Conservation (phyloP, 768 basidiomycete species). For the Multifurca ochricompacta region DNA sequence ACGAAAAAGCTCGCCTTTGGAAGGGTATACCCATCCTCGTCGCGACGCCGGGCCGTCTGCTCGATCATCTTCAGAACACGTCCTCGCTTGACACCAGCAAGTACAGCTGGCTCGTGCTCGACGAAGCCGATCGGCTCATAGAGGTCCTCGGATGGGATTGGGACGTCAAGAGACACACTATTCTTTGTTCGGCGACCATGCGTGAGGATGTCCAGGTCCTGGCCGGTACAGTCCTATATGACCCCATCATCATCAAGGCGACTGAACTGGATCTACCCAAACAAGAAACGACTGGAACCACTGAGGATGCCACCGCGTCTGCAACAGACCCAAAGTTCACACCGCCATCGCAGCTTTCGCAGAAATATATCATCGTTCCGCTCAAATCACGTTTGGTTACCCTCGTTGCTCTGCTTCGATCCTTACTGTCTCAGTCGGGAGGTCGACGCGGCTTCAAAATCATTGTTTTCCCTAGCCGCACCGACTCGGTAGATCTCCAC, state of each 20-base stretch:
- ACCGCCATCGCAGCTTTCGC: constrained; percentile 86
- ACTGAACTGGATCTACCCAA: constrained; percentile 38
- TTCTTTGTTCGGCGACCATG: constrained; percentile 96
- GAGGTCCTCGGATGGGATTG: constrained; percentile 87
- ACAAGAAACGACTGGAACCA: constrained; percentile 25
- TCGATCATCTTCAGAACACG: constrained; percentile 96
- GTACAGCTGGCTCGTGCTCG: constrained; percentile 91
- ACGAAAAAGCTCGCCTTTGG: constrained; percentile 91
- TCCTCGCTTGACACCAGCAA: constrained; percentile 88
- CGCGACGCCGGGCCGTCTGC: constrained; percentile 87
- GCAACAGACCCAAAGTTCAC: constrained; percentile 58
- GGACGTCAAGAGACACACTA: constrained; percentile 66
- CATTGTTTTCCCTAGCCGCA: constrained; percentile 94
- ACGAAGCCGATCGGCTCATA: constrained; percentile 95
- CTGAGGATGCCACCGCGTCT: constrained; percentile 20
- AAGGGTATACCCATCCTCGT: constrained; percentile 96
- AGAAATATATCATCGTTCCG: constrained; percentile 86
- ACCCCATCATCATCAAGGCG: constrained; percentile 80
- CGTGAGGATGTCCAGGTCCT: constrained; percentile 91
- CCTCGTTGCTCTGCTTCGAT: constrained; percentile 77
- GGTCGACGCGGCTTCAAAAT: constrained; percentile 55
- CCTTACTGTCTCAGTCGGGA: constrained; percentile 58
- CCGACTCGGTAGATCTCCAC: constrained; percentile 96
- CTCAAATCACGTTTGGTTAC: constrained; percentile 92
- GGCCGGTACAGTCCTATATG: constrained; percentile 73